Evolutionary conservation across 2,329 filamentous ascomycete genomes (phyloP).

Genomic region (Arthrocladium fulminans): DNA sequence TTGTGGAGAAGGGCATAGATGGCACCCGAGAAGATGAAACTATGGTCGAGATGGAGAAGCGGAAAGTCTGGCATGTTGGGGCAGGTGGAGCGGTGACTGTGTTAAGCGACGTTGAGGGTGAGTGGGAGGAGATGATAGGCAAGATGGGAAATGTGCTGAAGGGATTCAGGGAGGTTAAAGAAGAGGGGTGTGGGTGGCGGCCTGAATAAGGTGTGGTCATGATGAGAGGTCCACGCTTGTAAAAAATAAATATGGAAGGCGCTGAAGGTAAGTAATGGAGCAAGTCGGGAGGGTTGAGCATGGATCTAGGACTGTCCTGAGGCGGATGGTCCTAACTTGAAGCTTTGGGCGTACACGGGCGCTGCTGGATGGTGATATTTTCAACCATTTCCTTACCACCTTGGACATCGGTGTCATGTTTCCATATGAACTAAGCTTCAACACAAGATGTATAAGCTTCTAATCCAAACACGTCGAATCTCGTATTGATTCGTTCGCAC

Average conservation of each 20-base stretch:
- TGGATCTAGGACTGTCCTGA: no score
- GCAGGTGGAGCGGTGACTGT: conserved; percentile 86
- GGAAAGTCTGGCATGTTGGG: conserved; percentile 62
- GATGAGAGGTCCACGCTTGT: no score
- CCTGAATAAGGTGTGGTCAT: neutral
- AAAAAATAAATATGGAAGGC: no score
- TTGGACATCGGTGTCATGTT: no score
- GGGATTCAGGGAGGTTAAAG: conserved; percentile 27
- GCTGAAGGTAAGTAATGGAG: neutral
- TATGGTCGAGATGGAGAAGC: conserved; percentile 22
- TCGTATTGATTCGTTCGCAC: no score
- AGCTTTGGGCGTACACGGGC: no score
- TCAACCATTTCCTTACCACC: no score
- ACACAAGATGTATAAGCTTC: no score
- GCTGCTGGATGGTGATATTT: no score
- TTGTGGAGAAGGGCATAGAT: conserved; percentile 16
- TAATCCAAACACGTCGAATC: no score
- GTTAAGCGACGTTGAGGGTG: conserved; percentile 67
- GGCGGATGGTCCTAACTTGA: no score
- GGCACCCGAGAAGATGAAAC: conserved; percentile 5
- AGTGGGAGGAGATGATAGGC: conserved; percentile 84
- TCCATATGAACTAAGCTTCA: no score
- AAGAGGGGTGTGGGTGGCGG: neutral
- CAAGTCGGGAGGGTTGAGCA: neutral
- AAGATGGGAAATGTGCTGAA: conserved; percentile 49